phyloP scores from a whole-genome alignment of 140 eudicot genomes.

The Flaveria floridana region DNA sequence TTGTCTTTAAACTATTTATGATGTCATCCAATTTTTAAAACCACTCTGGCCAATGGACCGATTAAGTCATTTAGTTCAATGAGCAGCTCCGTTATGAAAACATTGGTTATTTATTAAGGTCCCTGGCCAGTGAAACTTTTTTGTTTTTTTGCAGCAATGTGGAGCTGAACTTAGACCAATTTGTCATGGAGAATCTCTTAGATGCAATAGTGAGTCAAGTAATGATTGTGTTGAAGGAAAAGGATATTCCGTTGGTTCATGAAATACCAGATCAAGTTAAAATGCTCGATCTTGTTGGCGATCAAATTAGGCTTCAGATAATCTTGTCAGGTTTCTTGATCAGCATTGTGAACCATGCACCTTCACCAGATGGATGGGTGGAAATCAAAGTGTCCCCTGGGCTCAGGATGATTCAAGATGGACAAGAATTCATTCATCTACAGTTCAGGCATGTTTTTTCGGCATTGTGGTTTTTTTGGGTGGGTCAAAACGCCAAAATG shows the following conservation, averaged over 20 bases:
- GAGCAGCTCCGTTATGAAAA: too few relatives aligned
- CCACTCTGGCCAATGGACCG: background rate
- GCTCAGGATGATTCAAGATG: slow-evolving; percentile 48
- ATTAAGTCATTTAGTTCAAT: too few relatives aligned
- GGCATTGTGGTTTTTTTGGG: background rate
- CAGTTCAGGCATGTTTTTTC: slow-evolving; percentile 49
- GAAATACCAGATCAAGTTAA: slow-evolving; percentile 58
- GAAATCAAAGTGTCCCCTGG: slow-evolving; percentile 57
- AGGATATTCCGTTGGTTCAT: slow-evolving; percentile 48
- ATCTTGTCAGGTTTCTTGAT: slow-evolving; percentile 65
- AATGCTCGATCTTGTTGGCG: slow-evolving; percentile 43
- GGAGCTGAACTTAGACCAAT: slow-evolving; percentile 53
- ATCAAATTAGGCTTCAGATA: slow-evolving; percentile 58
- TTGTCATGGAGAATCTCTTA: slow-evolving; percentile 56
- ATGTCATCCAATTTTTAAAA: background rate
- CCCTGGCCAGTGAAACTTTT: background rate
- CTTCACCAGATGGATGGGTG: slow-evolving; percentile 64
- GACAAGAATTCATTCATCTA: slow-evolving; percentile 43
- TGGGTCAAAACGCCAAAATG: background rate
- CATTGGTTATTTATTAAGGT: background rate
- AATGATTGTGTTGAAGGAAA: slow-evolving; percentile 57
- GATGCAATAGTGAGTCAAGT: slow-evolving; percentile 68
- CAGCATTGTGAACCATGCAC: slow-evolving; percentile 47
- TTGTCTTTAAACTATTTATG: too few relatives aligned
- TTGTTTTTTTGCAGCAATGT: slow-evolving; percentile 36